Evolutionary conservation across 495 filamentous ascomycete species (phyloP).

Genomic region (Penicillium cinerascens): DNA sequence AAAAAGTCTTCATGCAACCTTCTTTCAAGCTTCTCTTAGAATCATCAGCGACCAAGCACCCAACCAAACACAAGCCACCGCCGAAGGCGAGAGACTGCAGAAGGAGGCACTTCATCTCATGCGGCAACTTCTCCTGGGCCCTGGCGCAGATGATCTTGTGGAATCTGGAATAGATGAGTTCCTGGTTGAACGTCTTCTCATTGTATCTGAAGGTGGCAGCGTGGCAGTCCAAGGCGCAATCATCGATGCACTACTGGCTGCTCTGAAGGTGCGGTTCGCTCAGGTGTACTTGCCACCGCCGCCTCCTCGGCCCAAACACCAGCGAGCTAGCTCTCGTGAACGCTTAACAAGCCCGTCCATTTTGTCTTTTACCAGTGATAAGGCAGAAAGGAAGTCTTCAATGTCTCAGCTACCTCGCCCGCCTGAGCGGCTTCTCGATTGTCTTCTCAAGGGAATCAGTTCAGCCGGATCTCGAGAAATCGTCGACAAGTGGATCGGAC

Average conservation of each 20-base stretch:
- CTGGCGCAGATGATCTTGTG: constrained; percentile 60
- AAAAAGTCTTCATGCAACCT: constrained; percentile 37
- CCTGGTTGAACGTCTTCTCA: constrained; percentile 66
- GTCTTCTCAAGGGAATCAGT: constrained; percentile 76
- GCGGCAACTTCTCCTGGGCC: constrained; percentile 71
- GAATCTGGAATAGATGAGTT: constrained; percentile 67
- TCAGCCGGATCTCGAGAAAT: constrained; percentile 69
- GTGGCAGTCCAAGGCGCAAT: constrained; percentile 63
- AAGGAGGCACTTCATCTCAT: constrained; percentile 67
- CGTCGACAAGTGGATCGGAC: constrained; percentile 84
- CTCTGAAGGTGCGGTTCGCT: constrained; percentile 62
- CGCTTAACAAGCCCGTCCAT: constrained; percentile 44
- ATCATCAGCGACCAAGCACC: constrained; percentile 27
- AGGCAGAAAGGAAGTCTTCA: constrained; percentile 36
- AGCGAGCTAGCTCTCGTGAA: constrained; percentile 45
- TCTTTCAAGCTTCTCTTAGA: constrained; percentile 36
- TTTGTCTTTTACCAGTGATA: constrained; percentile 47
- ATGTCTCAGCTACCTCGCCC: constrained; percentile 45
- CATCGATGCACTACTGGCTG: constrained; percentile 69
- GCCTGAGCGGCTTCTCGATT: constrained; percentile 74
- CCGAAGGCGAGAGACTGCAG: constrained; percentile 51
- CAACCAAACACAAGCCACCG: constrained; percentile 3
- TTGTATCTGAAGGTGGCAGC: constrained; percentile 50
- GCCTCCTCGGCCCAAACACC: constrained; percentile 36
- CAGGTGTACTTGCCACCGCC: constrained; percentile 37